Percentiles rank a stretch among this genome's conserved stretches.
phyloP scores from a whole-genome alignment of 306 rosid genomes.

The Albizia julibrissin region DNA sequence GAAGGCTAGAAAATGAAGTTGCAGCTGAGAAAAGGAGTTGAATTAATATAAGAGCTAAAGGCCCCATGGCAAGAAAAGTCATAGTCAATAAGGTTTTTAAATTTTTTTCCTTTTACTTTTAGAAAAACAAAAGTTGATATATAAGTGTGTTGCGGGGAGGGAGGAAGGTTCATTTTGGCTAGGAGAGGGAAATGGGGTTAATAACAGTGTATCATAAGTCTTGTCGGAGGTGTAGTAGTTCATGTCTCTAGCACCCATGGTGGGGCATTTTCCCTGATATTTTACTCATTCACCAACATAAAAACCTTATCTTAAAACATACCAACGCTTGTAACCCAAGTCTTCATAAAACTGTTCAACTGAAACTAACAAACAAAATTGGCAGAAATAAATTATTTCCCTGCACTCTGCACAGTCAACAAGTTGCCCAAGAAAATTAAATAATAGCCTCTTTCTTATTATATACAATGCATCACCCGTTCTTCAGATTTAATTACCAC shows the following conservation, averaged over 20 bases:
- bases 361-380: constrained; percentile 3
- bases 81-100: constrained; percentile 38
- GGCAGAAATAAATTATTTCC: constrained; percentile 3
- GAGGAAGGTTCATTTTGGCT: constrained; percentile 37
- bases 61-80: constrained; percentile 50
- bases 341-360: background rate
- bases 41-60: constrained; percentile 47
- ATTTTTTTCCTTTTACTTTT: background rate
- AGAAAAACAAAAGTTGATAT: background rate
- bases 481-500: constrained; percentile 9
- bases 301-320: constrained; percentile 25
- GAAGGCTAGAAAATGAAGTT: constrained; percentile 52
- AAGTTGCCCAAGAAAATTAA: background rate
- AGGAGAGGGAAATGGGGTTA: constrained; percentile 36
- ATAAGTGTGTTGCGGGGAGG: background rate
- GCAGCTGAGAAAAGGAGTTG: constrained; percentile 57
- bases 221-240: constrained; percentile 39
- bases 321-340: constrained; percentile 40
- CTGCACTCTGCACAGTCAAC: background rate
- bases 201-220: constrained; percentile 41
- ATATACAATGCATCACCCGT: background rate
- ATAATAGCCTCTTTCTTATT: background rate
- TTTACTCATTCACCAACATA: constrained; percentile 17
- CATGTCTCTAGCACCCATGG: constrained; percentile 43
- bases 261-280: constrained; percentile 42